Conservation (phyloP, 176 grass and related monocot genomes). For the Raddia guianensis region DNA sequence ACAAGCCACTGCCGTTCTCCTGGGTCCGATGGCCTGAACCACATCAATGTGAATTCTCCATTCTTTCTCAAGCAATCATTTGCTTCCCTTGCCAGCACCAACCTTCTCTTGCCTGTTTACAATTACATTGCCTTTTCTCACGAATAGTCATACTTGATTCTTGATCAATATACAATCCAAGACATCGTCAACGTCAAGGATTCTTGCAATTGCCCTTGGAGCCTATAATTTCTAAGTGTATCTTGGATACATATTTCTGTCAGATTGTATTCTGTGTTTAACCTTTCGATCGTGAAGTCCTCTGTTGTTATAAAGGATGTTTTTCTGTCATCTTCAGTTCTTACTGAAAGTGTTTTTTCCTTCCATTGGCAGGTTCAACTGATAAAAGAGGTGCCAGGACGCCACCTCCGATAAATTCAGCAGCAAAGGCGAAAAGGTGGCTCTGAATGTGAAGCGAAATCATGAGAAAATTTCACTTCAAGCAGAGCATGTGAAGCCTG, state of each 20-base stretch:
- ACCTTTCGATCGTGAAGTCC: neutral
- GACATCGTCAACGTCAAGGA: neutral
- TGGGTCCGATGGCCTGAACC: constrained; percentile 57
- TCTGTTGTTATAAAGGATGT: constrained; percentile 14
- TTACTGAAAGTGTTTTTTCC: constrained; percentile 24
- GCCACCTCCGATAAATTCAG: constrained; percentile 44
- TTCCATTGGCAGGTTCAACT: constrained; percentile 42
- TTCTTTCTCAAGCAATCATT: constrained; percentile 31
- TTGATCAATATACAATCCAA: constrained; percentile 17
- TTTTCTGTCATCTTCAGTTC: neutral
- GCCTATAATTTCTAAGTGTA: neutral
- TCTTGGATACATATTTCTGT: neutral
- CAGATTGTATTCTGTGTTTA: neutral
- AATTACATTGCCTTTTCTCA: neutral
- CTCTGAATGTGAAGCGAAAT: constrained; percentile 38
- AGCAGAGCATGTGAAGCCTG: neutral
- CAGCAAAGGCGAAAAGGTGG: constrained; percentile 49
- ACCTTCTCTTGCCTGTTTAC: constrained; percentile 1
- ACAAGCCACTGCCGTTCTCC: constrained; percentile 53
- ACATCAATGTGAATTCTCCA: constrained; percentile 51
- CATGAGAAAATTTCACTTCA: constrained; percentile 17
- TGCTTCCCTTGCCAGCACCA: neutral
- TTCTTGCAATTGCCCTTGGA: constrained; percentile 24
- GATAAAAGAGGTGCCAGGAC: constrained; percentile 47
- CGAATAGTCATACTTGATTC: neutral